Evolutionary conservation across 2,329 filamentous ascomycete genomes (phyloP), one percentile per base, ranked within the genome.

Genomic region (Aspergillus sp.): DNA sequence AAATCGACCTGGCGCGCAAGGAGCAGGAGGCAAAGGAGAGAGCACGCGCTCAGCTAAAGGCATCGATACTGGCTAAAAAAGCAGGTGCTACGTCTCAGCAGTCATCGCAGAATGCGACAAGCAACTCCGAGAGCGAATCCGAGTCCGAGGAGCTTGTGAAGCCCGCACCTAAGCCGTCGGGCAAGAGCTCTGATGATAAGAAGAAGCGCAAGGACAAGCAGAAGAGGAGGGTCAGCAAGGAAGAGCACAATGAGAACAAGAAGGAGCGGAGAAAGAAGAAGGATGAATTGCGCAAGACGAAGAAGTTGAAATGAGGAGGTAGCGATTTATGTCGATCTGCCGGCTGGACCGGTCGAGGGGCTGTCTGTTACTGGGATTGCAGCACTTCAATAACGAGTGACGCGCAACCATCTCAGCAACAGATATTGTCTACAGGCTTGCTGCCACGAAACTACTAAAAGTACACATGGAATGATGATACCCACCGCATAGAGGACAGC

Each of bases 1-100:
- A 82, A 69, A 76, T 81, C 64, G 81, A 85, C 60, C 64, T 81
- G 8, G 75, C 82, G 68, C 76, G 78, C 58, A 81, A 82, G 51
- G 79, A 84, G 66, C 74, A 78, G 64, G 72, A 81, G 67, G 79
- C 81, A 10, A 82, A 81, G 65, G 80, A 85, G 64, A 80, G 78
- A 60, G 80, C 81, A 9, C 77, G 76, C 38, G 80, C 82, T 13
- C 77, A 82, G 57, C 72, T 81, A 32, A 84, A 80, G 63, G 81
- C 81, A 25, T 73, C 76, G 12, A 69, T 79, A 57, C 52, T 80
- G 12, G 76, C 78, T 13, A 79, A 77, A 36, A 79, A 77, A 58
- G 67, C 67, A 17, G 58, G n/a, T 13, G 71, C 71, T 47, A 64
- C 70, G 43, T 65, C 68, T 19, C 63, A 69, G 30, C 61, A 67